phyloP scores from a whole-genome alignment of 257 asterid genomes.

The Nicotiana attenuata region DNA sequence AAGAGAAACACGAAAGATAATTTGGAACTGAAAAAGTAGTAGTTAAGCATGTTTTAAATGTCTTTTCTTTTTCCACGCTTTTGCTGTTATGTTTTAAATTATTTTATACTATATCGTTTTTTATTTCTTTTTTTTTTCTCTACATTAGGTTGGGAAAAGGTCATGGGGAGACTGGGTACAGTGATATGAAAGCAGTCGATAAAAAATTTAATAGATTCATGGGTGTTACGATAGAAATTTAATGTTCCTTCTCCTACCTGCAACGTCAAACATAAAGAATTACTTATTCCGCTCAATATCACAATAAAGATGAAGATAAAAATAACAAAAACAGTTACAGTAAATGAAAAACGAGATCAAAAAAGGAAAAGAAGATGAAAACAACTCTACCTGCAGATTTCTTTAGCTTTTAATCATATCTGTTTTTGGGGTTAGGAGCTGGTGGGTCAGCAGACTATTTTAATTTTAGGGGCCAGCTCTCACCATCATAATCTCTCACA shows the following conservation, averaged over 20 bases:
- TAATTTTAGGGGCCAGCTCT: slow-evolving; percentile 20
- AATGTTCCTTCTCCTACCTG: slow-evolving; percentile 18
- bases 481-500: background rate
- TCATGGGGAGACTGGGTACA: background rate
- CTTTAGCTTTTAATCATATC: slow-evolving; percentile 26
- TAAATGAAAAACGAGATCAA: background rate
- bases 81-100: background rate
- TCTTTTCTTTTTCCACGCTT: background rate
- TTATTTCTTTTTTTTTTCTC: background rate
- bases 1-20: too few relatives aligned
- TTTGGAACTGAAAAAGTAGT: too few relatives aligned
- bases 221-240: slow-evolving; percentile 15
- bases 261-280: background rate
- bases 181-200: slow-evolving; percentile 6
- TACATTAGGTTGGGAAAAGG: background rate
- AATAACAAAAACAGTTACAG: background rate
- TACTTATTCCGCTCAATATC: background rate
- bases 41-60: background rate
- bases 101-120: background rate
- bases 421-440: slow-evolving; percentile 15
- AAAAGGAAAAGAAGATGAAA: slow-evolving; percentile 9
- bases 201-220: slow-evolving; percentile 5
- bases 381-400: slow-evolving; percentile 29
- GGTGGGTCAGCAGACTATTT: slow-evolving; percentile 36
- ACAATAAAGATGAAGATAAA: background rate